Evolutionary conservation across 31 red algal genomes (phyloP), one percentile per base, ranked within the genome.

Genomic region (Pterothamnion heteromorphum): DNA sequence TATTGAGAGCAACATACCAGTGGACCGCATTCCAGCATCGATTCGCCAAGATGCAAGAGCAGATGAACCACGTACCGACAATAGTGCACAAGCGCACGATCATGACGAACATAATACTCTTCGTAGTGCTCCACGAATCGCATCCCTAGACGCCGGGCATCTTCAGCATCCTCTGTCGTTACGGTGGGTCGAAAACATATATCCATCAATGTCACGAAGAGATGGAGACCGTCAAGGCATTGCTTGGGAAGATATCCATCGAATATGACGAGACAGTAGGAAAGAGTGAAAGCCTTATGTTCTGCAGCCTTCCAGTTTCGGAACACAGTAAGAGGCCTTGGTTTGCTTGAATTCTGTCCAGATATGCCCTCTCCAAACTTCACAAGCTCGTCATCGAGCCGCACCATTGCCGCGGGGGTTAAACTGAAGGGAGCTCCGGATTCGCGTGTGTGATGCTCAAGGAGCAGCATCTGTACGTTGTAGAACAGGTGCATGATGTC

Each of bases 401-500:
- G n/a, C n/a, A n/a, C n/a, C n/a, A n/a, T n/a, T n/a, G n/a, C n/a
- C n/a, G n/a, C n/a, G n/a, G n/a, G n/a, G n/a, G n/a, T n/a, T n/a
- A n/a, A n/a, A n/a, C n/a, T n/a, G n/a, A n/a, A n/a, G n/a, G n/a
- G n/a, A n/a, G n/a, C n/a, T n/a, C n/a, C n/a, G n/a, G n/a, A n/a
- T n/a, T n/a, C n/a, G n/a, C n/a, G n/a, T n/a, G n/a, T n/a, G n/a
- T n/a, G n/a, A n/a, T n/a, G n/a, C n/a, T n/a, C n/a, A n/a, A n/a
- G n/a, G n/a, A n/a, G n/a, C n/a, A n/a, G n/a, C n/a, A n/a, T n/a
- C n/a, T n/a, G n/a, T n/a, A 78, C 33, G 4, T 78, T 86, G 9
- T 86, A 86, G 18, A 86, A 86, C 2, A 86, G 82, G 9, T 86
- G 82, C 82, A 86, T 86, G 9, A 86, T 36, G 2, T 37, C 82